These are phyloP conservation scores for Colletotrichum tabaci DNA, from an alignment of 2,329 filamentous ascomycete genomes.

Conservation along the genomic window DNA sequence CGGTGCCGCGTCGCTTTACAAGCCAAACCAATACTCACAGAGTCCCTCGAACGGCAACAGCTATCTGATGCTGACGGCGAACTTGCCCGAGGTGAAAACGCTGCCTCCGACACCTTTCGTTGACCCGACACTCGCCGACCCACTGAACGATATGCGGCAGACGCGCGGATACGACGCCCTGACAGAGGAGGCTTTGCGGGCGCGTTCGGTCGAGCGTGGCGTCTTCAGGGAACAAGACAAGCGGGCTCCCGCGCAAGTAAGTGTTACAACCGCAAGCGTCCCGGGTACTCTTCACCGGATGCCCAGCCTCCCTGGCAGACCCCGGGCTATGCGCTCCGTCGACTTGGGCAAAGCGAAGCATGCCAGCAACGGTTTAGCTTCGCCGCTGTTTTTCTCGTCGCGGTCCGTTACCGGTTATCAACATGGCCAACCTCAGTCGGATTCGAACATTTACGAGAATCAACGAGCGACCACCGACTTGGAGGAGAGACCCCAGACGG, in stretches of 20 bases:
- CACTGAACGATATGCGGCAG: conserved; percentile 61
- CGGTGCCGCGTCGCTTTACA: conserved; percentile 39
- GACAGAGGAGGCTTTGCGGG: conserved; percentile 66
- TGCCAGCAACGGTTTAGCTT: conserved; percentile 50
- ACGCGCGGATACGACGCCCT: conserved; percentile 56
- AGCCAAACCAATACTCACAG: conserved; percentile 58
- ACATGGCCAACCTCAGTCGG: conserved; percentile 60
- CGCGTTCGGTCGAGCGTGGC: conserved; percentile 75
- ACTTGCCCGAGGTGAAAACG: conserved; percentile 42
- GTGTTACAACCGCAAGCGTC: conserved; percentile 73
- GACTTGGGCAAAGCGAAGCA: conserved; percentile 53
- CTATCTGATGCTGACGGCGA: conserved; percentile 59
- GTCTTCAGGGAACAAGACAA: conserved; percentile 73
- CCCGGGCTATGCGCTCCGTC: conserved; percentile 62
- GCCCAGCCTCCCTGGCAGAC: conserved; percentile 46
- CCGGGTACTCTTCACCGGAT: conserved; percentile 70
- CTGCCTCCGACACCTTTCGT: conserved; percentile 55
- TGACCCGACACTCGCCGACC: conserved; percentile 54
- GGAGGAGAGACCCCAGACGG: conserved; percentile 64
- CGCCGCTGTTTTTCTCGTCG: conserved; percentile 58
- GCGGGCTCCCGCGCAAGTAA: conserved; percentile 75
- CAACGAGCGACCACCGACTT: conserved; percentile 53
- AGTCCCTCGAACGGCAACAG: conserved; percentile 61
- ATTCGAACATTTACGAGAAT: conserved; percentile 59
- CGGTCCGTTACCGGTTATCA: conserved; percentile 58